Conservation (phyloP, 192 early-diverging fungal genomes). For the Linnemannia elongata region DNA sequence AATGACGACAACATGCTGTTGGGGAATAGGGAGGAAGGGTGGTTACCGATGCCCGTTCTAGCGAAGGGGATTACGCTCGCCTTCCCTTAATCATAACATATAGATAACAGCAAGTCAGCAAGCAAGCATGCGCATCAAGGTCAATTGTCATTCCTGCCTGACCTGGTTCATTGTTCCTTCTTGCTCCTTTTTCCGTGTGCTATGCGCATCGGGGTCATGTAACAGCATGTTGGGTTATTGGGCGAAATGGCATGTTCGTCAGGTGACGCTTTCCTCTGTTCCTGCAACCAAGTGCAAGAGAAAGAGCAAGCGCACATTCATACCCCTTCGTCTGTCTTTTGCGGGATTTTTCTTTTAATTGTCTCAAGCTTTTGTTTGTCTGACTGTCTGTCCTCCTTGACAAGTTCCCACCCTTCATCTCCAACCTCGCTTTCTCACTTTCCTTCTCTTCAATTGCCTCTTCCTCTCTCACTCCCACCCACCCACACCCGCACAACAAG, state of each 20-base stretch:
- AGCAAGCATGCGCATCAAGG: neutral
- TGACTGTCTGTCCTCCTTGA: neutral
- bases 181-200: neutral
- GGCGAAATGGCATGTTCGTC: too few species aligned
- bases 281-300: too few species aligned
- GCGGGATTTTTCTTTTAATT: too few species aligned
- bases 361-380: too few species aligned
- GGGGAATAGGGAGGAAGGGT: too few species aligned
- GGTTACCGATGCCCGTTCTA: too few species aligned
- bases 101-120: neutral
- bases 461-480: neutral
- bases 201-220: neutral
- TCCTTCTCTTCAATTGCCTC: neutral
- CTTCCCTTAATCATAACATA: neutral
- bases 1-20: too few species aligned
- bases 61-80: too few species aligned
- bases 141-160: neutral
- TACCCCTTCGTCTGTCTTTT: too few species aligned
- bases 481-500: neutral
- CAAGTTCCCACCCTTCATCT: neutral
- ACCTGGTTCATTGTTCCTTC: neutral
- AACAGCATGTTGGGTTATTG: neutral
- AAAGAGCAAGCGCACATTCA: too few species aligned
- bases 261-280: too few species aligned
- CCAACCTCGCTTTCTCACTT: neutral